Base-by-base conservation (phyloP, 495 filamentous ascomycete species). In the Penicillium arizonense region DNA sequence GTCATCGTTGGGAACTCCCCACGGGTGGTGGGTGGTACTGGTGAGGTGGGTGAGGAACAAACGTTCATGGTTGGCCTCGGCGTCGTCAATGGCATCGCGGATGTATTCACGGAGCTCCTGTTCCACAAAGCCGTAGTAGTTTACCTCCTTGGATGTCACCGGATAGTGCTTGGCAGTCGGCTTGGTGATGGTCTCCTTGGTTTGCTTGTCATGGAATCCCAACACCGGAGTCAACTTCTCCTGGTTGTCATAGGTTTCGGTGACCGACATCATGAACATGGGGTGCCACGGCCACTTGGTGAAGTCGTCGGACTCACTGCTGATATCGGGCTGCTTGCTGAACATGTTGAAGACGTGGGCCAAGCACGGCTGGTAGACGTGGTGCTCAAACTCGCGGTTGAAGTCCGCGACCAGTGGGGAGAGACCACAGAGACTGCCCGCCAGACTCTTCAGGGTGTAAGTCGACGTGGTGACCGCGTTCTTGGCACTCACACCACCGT, bases 121-220 rank as follows among this genome's bases (percentile, higher is more conserved):
- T 52, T 80, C 77, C 4, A 72, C 61, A 30, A 77, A 79, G 7
- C 75, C 77, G 50, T 78, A 80, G 60, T 79, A 80, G 44, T 80
- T 80, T 14, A 74, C 50, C 49, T 78, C 73, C 26, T 64, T 52
- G 18, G 63, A 57, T n/a, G 64, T 68, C 0, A 70, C 58, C 0
- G 69, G 67, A 48, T 65, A 65, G 55, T 71, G 63, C 52, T 72
- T 74, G 6, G 75, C 72, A 0, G 57, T 47, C 3, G 69, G 59
- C 1, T 65, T 59, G 21, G 69, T 64, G 18, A 80, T 64, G 4
- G 62, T 67, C 58, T 77, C 72, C 47, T 74, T 73, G 45, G 67
- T 68, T 8, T 74, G 56, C 38, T 67, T 63, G 38, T 74, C 66
- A 13, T 64, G 43, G 59, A 68, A 79, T 5, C 76, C 77, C 56